Percentiles rank a stretch among this genome's conserved stretches.
Evolutionary conservation across 306 rosid species (phyloP).

Genomic region (Prinsepia uniflora): DNA sequence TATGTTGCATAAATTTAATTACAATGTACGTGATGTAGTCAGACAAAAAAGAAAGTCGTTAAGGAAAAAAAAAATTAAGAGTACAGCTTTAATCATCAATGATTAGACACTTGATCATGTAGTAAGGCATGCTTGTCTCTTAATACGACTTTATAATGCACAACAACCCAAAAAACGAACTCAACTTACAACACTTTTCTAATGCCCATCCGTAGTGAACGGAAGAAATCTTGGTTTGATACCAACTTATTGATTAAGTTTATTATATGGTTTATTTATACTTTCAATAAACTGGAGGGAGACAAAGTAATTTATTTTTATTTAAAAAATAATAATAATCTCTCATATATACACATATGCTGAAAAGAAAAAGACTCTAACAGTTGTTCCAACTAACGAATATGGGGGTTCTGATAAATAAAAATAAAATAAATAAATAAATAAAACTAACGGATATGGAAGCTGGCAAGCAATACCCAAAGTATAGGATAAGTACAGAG

Average conservation of each 20-base stretch:
- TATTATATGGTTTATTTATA: too few species aligned
- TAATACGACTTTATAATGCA: neutral
- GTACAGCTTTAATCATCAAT: neutral
- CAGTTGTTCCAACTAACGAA: neutral
- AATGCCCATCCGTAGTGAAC: too few species aligned
- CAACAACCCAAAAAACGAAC: neutral
- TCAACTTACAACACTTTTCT: neutral
- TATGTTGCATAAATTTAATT: neutral
- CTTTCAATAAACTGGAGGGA: too few species aligned
- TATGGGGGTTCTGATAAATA: too few species aligned
- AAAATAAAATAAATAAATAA: too few species aligned
- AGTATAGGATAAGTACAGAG: neutral
- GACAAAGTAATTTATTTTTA: too few species aligned
- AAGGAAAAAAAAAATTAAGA: neutral
- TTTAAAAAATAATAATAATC: too few species aligned
- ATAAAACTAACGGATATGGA: neutral
- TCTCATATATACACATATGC: too few species aligned
- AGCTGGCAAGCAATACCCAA: neutral
- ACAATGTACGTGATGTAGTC: neutral
- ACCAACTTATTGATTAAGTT: too few species aligned
- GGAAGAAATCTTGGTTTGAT: too few species aligned
- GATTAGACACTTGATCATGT: neutral
- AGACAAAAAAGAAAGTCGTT: neutral
- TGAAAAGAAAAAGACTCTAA: neutral
- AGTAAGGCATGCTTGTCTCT: constrained; percentile 8